These are phyloP conservation scores for Daldinia decipiens DNA, from an alignment of 495 filamentous ascomycete genomes.

Conservation along the genomic window DNA sequence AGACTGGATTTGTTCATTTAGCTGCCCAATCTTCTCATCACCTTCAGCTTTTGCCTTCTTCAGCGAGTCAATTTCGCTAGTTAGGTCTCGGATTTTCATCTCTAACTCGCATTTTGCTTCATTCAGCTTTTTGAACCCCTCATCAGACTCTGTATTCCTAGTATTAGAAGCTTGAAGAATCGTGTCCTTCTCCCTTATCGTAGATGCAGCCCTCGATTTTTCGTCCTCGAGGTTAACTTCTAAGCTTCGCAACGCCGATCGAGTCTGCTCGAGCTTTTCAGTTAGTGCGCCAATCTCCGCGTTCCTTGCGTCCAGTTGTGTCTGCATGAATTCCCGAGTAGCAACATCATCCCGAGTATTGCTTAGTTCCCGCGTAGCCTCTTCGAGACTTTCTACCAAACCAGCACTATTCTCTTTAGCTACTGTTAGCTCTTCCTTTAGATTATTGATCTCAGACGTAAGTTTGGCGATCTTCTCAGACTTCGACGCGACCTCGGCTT, in stretches of 20 bases:
- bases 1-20: constrained; percentile 51
- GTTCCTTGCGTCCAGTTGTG: constrained; percentile 61
- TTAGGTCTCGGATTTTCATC: constrained; percentile 47
- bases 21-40: constrained; percentile 48
- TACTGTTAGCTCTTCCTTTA: constrained; percentile 56
- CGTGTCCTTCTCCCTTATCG: constrained; percentile 52
- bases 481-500: constrained; percentile 66
- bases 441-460: constrained; percentile 47
- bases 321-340: constrained; percentile 58
- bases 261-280: constrained; percentile 61
- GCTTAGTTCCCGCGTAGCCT: constrained; percentile 66
- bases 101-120: constrained; percentile 50
- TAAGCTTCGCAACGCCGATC: constrained; percentile 63
- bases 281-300: constrained; percentile 59
- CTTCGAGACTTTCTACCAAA: constrained; percentile 71
- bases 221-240: constrained; percentile 63
- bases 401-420: constrained; percentile 72
- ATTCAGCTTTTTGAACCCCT: constrained; percentile 44
- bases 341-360: constrained; percentile 67
- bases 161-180: constrained; percentile 41
- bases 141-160: constrained; percentile 54
- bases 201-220: constrained; percentile 53
- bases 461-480: constrained; percentile 54
- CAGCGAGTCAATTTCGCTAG: constrained; percentile 50
- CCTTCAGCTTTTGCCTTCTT: constrained; percentile 50